phyloP scores from a whole-genome alignment of 805 yeast species.

The Kazachstania africana region DNA sequence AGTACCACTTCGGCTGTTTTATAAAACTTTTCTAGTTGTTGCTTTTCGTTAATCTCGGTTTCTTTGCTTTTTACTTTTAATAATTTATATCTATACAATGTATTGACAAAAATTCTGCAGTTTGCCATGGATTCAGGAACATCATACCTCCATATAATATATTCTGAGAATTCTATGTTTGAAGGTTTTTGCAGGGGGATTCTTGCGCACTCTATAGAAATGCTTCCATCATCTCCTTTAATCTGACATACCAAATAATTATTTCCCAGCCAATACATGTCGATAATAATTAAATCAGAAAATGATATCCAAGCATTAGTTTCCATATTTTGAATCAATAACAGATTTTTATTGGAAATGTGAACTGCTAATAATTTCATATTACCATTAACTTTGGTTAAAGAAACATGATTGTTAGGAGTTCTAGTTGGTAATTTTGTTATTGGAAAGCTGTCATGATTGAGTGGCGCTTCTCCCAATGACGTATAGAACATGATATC shows the following conservation, averaged over 20 bases:
- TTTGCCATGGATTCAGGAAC: slow-evolving; percentile 8
- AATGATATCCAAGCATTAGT: slow-evolving; percentile 22
- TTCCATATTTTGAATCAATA: slow-evolving; percentile 20
- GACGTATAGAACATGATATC: slow-evolving; percentile 22
- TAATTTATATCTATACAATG: slow-evolving; percentile 12
- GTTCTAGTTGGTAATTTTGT: slow-evolving; percentile 24
- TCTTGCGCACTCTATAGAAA: slow-evolving; percentile 15
- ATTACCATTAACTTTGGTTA: slow-evolving; percentile 14
- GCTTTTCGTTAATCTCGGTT: slow-evolving; percentile 3
- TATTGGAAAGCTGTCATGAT: slow-evolving; percentile 13
- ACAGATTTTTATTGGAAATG: slow-evolving; percentile 22
- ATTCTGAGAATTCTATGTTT: slow-evolving; percentile 7
- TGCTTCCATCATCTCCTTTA: slow-evolving; percentile 12
- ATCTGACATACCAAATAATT: slow-evolving; percentile 20
- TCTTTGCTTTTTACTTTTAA: slow-evolving; percentile 13
- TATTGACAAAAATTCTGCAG: slow-evolving; percentile 14
- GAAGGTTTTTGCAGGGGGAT: slow-evolving; percentile 13
- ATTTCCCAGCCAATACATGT: slow-evolving; percentile 24
- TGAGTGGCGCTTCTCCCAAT: slow-evolving; percentile 10
- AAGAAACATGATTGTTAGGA: slow-evolving; percentile 19
- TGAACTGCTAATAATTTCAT: slow-evolving; percentile 17
- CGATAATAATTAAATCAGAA: slow-evolving; percentile 13
- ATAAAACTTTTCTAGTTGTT: slow-evolving; percentile 10
- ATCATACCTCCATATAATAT: slow-evolving; percentile 19
- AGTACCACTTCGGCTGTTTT: slow-evolving; percentile 24